Conservation (phyloP, 2,329 filamentous ascomycete genomes). For the Ophiocordyceps camponoti-rufipedis region DNA sequence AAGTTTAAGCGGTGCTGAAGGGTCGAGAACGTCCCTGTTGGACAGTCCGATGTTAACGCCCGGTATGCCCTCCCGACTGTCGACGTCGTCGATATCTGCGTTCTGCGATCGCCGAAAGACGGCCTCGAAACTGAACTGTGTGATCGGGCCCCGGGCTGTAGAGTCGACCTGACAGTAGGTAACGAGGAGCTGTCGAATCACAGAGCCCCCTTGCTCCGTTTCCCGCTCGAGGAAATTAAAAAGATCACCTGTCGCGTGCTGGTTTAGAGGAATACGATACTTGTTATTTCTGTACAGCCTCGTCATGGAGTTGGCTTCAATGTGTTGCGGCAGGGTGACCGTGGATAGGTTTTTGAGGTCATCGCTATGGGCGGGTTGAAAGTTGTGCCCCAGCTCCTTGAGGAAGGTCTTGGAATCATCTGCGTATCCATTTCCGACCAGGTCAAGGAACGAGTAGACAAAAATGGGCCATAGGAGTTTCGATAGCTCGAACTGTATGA, state of each 20-base stretch:
- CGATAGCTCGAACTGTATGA: constrained; percentile 55
- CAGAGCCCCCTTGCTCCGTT: constrained; percentile 57
- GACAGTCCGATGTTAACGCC: constrained; percentile 43
- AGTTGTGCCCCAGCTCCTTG: constrained; percentile 44
- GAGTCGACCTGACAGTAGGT: constrained; percentile 38
- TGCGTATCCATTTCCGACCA: constrained; percentile 53
- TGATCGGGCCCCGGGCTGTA: constrained; percentile 42
- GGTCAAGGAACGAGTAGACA: constrained; percentile 76
- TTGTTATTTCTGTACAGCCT: constrained; percentile 73
- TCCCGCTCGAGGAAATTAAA: constrained; percentile 85
- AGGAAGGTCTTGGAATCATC: constrained; percentile 62
- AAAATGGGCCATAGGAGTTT: constrained; percentile 88
- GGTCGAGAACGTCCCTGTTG: constrained; percentile 41
- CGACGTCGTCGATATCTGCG: constrained; percentile 42
- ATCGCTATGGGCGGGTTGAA: constrained; percentile 62
- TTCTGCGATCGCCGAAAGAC: constrained; percentile 39
- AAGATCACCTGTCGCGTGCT: constrained; percentile 63
- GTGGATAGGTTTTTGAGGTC: constrained; percentile 60
- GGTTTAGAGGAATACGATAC: constrained; percentile 79
- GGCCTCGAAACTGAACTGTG: constrained; percentile 44
- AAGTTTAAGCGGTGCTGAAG: constrained; percentile 45
- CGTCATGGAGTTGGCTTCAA: constrained; percentile 57
- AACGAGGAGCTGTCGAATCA: constrained; percentile 58
- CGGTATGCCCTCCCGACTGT: constrained; percentile 46
- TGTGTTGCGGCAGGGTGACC: constrained; percentile 60